These are phyloP conservation scores for Epichloe typhina DNA, from an alignment of 2,329 filamentous ascomycete species.

Conservation along the genomic window DNA sequence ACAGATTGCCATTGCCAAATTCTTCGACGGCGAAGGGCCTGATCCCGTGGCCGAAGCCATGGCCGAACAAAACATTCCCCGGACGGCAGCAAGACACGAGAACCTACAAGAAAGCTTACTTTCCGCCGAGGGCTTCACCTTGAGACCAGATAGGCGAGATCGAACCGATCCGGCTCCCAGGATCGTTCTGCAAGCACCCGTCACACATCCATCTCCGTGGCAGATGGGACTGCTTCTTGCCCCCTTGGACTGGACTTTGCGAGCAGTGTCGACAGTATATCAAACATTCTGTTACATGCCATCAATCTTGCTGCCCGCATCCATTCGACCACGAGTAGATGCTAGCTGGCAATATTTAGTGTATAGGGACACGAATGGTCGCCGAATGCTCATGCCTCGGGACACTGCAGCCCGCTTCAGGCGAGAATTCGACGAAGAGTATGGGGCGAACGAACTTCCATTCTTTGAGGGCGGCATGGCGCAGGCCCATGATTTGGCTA, in stretches of 20 bases:
- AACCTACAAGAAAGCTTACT: slow-evolving; percentile 54
- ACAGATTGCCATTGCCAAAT: slow-evolving; percentile 89
- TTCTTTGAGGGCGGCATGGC: slow-evolving; percentile 87
- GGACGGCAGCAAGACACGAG: slow-evolving; percentile 52
- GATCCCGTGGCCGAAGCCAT: slow-evolving; percentile 69
- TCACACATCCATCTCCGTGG: slow-evolving; percentile 58
- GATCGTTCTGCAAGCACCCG: slow-evolving; percentile 65
- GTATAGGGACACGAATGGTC: slow-evolving; percentile 49
- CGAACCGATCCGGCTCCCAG: slow-evolving; percentile 60
- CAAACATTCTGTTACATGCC: slow-evolving; percentile 65
- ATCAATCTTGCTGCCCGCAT: slow-evolving; percentile 58
- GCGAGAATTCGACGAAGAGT: slow-evolving; percentile 89
- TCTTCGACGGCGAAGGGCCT: slow-evolving; percentile 89
- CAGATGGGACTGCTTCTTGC: slow-evolving; percentile 66
- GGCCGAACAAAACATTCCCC: slow-evolving; percentile 48
- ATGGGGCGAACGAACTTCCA: slow-evolving; percentile 57
- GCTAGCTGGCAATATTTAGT: slow-evolving; percentile 39
- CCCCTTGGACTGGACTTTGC: slow-evolving; percentile 69
- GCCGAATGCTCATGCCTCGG: slow-evolving; percentile 66
- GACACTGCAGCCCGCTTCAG: slow-evolving; percentile 84
- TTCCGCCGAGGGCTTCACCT: slow-evolving; percentile 14
- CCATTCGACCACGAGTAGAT: slow-evolving; percentile 40
- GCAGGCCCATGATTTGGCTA: slow-evolving; percentile 78
- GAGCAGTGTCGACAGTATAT: slow-evolving; percentile 54
- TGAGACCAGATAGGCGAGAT: slow-evolving; percentile 13